Conservation (phyloP, 495 filamentous ascomycete species). For the Elasticomyces elasticus region DNA sequence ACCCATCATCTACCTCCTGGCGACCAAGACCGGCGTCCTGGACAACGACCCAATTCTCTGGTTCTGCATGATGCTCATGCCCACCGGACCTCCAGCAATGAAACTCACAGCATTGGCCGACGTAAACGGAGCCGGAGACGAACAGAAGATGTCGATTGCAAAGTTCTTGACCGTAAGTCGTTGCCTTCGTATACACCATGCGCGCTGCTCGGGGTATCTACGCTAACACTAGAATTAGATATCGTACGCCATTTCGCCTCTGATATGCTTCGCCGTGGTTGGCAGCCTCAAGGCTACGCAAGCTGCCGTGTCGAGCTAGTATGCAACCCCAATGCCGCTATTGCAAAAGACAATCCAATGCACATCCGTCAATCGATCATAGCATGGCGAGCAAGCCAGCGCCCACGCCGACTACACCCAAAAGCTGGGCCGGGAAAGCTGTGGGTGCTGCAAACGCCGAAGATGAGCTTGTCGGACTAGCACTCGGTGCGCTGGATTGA, state of each 20-base stretch:
- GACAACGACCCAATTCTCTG: conserved; percentile 60
- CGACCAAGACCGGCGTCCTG: conserved; percentile 46
- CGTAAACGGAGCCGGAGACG: conserved; percentile 46
- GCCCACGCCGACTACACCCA: not conserved
- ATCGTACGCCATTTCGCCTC: conserved; percentile 19
- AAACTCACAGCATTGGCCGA: conserved; percentile 57
- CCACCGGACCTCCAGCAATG: conserved; percentile 60
- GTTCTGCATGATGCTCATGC: conserved; percentile 73
- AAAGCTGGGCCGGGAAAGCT: not conserved
- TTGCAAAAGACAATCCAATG: not conserved
- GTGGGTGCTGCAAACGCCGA: not conserved
- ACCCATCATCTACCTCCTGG: conserved; percentile 50
- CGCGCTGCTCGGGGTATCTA: not conserved
- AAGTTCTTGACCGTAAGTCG: conserved; percentile 55
- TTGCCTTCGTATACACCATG: not conserved
- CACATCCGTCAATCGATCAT: not conserved
- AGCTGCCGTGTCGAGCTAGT: conserved; percentile 8
- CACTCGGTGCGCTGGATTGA: not conserved
- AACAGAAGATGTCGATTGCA: conserved; percentile 58
- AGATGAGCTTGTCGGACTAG: not conserved
- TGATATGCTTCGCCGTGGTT: conserved; percentile 20
- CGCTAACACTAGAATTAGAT: conserved; percentile 9
- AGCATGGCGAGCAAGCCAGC: not conserved
- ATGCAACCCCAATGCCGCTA: not conserved
- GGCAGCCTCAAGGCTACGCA: conserved; percentile 20